These are phyloP conservation scores for Penicillium verrucosum DNA, from an alignment of 2,329 filamentous ascomycete genomes.

Conservation along the genomic window DNA sequence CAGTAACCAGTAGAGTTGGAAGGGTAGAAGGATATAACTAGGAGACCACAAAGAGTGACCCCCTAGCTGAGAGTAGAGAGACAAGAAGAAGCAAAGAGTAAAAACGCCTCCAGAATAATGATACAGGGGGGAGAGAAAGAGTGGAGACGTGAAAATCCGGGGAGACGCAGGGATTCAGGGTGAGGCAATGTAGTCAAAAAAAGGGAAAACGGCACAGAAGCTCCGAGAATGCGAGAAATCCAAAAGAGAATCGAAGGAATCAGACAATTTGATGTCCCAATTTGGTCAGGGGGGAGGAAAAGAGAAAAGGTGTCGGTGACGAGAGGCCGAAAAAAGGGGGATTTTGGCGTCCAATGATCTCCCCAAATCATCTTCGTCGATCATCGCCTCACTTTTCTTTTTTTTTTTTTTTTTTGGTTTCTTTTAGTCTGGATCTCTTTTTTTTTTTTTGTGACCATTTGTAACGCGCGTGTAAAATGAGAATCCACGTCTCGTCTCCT, in stretches of 20 bases:
- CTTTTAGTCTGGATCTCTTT: not conserved
- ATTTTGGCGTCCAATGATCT: conserved; percentile 4
- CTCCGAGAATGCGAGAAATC: not conserved
- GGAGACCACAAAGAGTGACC: not conserved
- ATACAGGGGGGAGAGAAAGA: conserved; percentile 18
- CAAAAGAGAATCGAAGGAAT: not conserved
- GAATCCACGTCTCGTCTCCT: not conserved
- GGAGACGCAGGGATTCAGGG: conserved; percentile 6
- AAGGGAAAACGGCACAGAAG: not conserved
- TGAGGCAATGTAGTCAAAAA: not conserved
- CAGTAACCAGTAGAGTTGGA: conserved; percentile 6
- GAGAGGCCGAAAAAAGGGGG: conserved; percentile 9
- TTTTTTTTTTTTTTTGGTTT: not conserved
- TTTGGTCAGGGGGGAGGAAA: conserved; percentile 2
- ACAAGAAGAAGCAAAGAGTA: not conserved
- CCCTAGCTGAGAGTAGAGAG: not conserved
- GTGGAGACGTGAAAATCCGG: conserved; percentile 10
- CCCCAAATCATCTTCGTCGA: not conserved
- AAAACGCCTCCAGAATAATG: conserved; percentile 15
- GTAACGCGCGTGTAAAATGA: conserved; percentile 18
- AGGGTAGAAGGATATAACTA: not conserved
- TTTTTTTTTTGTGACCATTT: not conserved
- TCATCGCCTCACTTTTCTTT: conserved; percentile 19
- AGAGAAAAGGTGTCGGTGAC: conserved; percentile 10
- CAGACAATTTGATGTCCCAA: not conserved